These are phyloP conservation scores for Babesia caballi DNA, from an alignment of 169 alveolate species.

Conservation along the genomic window DNA sequence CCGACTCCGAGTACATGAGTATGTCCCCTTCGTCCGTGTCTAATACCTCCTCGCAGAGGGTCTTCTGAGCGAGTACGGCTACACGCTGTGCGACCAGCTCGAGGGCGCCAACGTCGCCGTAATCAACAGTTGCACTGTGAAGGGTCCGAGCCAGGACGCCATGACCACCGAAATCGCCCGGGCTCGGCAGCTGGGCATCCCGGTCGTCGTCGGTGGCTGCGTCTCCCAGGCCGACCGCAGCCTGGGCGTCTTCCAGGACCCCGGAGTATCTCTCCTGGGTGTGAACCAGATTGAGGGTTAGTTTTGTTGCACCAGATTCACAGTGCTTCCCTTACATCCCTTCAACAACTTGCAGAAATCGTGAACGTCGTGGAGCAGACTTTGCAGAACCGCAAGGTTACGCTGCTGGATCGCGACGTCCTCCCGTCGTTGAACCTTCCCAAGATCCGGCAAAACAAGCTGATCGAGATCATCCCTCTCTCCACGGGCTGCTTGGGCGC, in stretches of 20 bases:
- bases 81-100: conserved; percentile 84
- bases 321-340: conserved; percentile 1
- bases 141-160: conserved; percentile 97
- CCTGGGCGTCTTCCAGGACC: conserved; percentile 56
- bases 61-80: conserved; percentile 88
- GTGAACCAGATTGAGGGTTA: conserved; percentile 66
- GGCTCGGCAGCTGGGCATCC: conserved; percentile 56
- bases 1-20: conserved; percentile 95
- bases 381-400: conserved; percentile 89
- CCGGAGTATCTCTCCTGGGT: conserved; percentile 76
- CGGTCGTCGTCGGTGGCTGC: conserved; percentile 92
- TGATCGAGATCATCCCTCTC: conserved; percentile 85
- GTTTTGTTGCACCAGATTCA: background rate
- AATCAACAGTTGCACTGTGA: conserved; percentile 97
- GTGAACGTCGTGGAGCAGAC: conserved; percentile 96
- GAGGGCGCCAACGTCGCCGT: conserved; percentile 90
- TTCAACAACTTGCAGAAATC: conserved; percentile 46
- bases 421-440: conserved; percentile 94
- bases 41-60: conserved; percentile 61
- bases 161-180: conserved; percentile 72
- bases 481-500: conserved; percentile 98
- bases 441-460: conserved; percentile 93
- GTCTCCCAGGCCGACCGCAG: conserved; percentile 93
- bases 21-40: conserved; percentile 51
- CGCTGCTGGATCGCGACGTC: conserved; percentile 81